phyloP scores from a whole-genome alignment of 257 asterid genomes.

The Scutellaria baicalensis region DNA sequence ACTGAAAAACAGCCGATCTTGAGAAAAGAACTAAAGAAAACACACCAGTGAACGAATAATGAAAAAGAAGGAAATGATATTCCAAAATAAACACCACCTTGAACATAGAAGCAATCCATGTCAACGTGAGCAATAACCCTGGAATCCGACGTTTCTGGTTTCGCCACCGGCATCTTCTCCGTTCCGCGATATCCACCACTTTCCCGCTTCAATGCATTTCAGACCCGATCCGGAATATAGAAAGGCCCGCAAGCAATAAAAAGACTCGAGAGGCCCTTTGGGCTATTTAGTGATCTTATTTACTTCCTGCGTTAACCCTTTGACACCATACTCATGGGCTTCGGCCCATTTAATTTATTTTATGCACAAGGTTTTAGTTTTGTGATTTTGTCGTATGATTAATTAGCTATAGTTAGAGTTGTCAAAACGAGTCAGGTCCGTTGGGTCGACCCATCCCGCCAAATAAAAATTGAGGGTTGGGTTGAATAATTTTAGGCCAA shows the following conservation, averaged over 20 bases:
- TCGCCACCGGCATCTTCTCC: conserved; percentile 68
- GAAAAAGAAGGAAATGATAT: neutral
- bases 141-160: conserved; percentile 62
- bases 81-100: conserved; percentile 32
- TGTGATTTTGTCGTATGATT: too few relatives aligned
- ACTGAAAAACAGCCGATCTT: neutral
- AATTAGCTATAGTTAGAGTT: too few relatives aligned
- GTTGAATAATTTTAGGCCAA: too few relatives aligned
- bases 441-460: too few relatives aligned
- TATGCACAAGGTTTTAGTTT: too few relatives aligned
- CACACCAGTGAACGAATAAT: neutral
- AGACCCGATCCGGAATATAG: neutral
- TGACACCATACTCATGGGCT: too few relatives aligned
- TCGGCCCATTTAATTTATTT: too few relatives aligned
- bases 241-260: neutral
- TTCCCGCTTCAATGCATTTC: conserved; percentile 6
- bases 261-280: neutral
- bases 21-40: neutral
- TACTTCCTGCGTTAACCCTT: too few relatives aligned
- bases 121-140: conserved; percentile 92
- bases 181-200: conserved; percentile 4
- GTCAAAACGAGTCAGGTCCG: too few relatives aligned
- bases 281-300: too few relatives aligned
- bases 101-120: conserved; percentile 97
- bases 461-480: too few relatives aligned